phyloP scores from a whole-genome alignment of 225 moss, liverwort and hornwort genomes.

The Antitrichia curtipendula region DNA sequence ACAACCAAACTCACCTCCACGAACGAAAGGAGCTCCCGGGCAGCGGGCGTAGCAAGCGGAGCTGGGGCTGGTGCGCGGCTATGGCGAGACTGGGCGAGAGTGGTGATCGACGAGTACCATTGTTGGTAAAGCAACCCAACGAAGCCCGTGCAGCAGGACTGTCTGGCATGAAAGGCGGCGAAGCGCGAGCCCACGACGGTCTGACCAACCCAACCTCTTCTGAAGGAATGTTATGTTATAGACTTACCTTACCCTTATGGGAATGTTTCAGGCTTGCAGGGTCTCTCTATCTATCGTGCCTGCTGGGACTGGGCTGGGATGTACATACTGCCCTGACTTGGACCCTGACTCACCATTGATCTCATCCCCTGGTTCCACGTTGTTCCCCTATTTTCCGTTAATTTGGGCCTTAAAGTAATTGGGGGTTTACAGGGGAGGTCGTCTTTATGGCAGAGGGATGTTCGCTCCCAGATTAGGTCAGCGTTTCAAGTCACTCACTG shows the following conservation, averaged over 20 bases:
- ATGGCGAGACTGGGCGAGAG: not conserved
- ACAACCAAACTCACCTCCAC: not conserved
- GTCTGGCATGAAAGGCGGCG: not conserved
- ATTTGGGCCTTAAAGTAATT: not conserved
- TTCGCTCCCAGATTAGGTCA: not conserved
- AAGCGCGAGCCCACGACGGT: not conserved
- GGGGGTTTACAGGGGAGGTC: not conserved
- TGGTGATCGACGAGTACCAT: not conserved
- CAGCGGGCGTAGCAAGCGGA: not conserved
- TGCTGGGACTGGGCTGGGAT: not conserved
- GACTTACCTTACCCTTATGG: not conserved
- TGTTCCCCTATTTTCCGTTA: not conserved
- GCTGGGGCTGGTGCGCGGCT: not conserved
- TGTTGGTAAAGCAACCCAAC: not conserved
- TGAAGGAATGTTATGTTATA: not conserved
- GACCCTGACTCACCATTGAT: not conserved
- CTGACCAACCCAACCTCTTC: not conserved
- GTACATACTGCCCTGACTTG: not conserved
- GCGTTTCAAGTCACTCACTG: not conserved
- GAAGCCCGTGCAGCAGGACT: not conserved
- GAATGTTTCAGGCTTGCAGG: not conserved
- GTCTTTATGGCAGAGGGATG: not conserved
- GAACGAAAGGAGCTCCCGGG: not conserved
- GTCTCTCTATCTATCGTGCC: not conserved
- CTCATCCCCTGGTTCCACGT: not conserved